phyloP scores from a whole-genome alignment of 257 asterid genomes.

The Ballota nigra region DNA sequence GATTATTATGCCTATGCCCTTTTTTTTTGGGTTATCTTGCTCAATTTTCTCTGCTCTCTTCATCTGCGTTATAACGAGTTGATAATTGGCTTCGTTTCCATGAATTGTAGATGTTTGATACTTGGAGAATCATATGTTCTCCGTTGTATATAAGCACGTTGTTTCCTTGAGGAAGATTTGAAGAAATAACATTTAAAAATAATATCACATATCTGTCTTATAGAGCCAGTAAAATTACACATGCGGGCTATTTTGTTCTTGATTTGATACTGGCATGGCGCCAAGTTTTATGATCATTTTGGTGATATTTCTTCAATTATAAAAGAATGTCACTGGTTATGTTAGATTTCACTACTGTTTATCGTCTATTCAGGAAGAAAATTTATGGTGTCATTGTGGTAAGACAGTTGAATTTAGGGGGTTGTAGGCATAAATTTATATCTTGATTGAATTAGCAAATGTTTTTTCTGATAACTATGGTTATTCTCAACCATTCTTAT shows the following conservation, averaged over 20 bases:
- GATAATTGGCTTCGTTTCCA: neutral
- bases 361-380: neutral
- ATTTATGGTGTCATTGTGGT: neutral
- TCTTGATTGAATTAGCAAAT: neutral
- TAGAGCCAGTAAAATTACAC: neutral
- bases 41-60: neutral
- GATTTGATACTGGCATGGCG: neutral
- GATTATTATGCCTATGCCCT: neutral
- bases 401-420: neutral
- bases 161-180: neutral
- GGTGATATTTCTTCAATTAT: neutral
- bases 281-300: neutral
- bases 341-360: neutral
- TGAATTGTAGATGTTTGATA: neutral
- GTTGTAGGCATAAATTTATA: neutral
- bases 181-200: neutral
- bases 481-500: neutral
- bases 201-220: neutral
- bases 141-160: neutral
- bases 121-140: neutral
- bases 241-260: neutral
- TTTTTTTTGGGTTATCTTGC: conserved; percentile 1
- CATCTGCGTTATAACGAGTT: neutral
- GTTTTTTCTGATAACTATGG: neutral
- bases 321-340: neutral